phyloP scores from a whole-genome alignment of 1,284 basidiomycete species.

The Ustilago xerochloae region DNA sequence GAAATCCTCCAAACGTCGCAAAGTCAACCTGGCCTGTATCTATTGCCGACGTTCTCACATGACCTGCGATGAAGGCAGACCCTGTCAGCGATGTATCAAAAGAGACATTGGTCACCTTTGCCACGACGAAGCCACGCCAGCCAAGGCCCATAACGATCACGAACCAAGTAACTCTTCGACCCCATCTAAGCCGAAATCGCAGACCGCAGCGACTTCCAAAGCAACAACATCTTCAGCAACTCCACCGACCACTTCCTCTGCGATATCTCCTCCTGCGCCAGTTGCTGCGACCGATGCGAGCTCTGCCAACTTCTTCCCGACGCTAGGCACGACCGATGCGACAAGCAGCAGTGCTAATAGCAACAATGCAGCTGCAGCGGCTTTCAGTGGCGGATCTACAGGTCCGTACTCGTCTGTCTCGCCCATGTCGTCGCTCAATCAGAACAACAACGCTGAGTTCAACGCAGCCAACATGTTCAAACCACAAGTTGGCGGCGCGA shows the following conservation, averaged over 20 bases:
- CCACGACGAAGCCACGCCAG: conserved; percentile 40
- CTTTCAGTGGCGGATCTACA: conserved; percentile 17
- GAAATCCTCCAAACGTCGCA: conserved; percentile 55
- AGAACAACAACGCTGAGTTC: conserved; percentile 19
- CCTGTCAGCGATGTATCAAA: conserved; percentile 69
- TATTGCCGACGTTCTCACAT: conserved; percentile 91
- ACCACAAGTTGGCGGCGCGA: conserved; percentile 13
- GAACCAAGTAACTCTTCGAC: conserved; percentile 2
- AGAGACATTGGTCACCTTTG: conserved; percentile 70
- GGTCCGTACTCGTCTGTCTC: conserved; percentile 40
- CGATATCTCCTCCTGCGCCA: background rate
- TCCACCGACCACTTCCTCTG: background rate
- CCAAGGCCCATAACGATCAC: conserved; percentile 17
- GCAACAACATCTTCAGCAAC: background rate
- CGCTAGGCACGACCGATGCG: background rate
- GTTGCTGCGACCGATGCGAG: background rate
- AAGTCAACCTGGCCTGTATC: conserved; percentile 77
- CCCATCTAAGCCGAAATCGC: conserved; percentile 17
- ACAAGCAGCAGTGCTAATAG: background rate
- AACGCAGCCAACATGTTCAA: conserved; percentile 34
- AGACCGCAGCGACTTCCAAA: background rate
- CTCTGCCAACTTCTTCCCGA: conserved; percentile 23
- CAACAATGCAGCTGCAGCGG: background rate
- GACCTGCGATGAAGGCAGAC: conserved; percentile 69
- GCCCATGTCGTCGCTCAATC: conserved; percentile 32